Percentiles rank a stretch among this genome's conserved stretches.
Evolutionary conservation across 202 grass and related monocot species (phyloP).

Genomic region (Brachypodium distachyon): DNA sequence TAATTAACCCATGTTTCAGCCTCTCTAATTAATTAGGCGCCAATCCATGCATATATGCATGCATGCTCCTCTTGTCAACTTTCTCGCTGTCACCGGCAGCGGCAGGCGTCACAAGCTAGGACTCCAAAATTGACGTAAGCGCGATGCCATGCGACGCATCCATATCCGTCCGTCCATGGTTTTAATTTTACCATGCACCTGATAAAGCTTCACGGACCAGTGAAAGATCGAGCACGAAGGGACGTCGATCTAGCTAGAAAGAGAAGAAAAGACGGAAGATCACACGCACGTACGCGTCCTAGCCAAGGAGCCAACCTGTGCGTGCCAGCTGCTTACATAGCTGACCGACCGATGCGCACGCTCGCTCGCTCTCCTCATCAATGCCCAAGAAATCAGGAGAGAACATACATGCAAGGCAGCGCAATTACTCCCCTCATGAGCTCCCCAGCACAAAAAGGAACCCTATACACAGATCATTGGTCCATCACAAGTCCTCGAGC

Average conservation of each 20-base stretch:
- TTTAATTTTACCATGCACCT: neutral
- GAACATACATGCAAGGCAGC: neutral
- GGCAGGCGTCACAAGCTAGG: neutral
- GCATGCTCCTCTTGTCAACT: neutral
- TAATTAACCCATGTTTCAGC: no score
- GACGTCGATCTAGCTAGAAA: no score
- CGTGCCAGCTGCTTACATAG: slow-evolving; percentile 9
- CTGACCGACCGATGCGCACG: neutral
- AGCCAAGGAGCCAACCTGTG: neutral
- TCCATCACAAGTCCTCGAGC: slow-evolving; percentile 8
- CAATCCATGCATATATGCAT: neutral
- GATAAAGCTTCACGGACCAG: slow-evolving; percentile 10
- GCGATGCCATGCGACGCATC: neutral
- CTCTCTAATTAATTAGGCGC: neutral
- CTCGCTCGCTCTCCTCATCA: slow-evolving; percentile 12
- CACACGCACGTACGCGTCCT: neutral
- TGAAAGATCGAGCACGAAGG: neutral
- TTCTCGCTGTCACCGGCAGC: neutral
- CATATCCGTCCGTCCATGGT: neutral
- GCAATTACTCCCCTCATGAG: slow-evolving; percentile 43
- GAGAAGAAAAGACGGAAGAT: neutral
- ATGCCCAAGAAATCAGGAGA: slow-evolving; percentile 55
- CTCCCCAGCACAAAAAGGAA: slow-evolving; percentile 10
- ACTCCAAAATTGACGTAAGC: neutral
- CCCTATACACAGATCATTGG: neutral